These are phyloP conservation scores for Geotrichum reessii DNA, from an alignment of 1,139 yeast genomes.

Conservation along the genomic window DNA sequence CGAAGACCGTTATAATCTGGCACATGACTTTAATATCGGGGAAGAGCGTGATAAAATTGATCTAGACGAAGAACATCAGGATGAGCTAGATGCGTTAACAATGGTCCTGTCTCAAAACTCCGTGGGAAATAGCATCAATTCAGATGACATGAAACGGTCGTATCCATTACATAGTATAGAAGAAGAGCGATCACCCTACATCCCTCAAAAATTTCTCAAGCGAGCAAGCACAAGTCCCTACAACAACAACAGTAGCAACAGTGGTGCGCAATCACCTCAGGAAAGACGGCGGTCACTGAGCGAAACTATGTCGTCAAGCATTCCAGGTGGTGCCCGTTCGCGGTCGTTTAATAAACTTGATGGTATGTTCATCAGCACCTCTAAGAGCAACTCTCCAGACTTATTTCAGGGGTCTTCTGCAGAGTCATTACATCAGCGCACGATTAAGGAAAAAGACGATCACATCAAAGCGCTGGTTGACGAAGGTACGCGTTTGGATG, in stretches of 20 bases:
- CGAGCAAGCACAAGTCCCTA: conserved; percentile 1
- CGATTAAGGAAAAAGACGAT: conserved; percentile 28
- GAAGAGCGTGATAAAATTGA: not conserved
- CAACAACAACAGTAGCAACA: not conserved
- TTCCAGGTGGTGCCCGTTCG: conserved; percentile 15
- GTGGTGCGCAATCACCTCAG: not conserved
- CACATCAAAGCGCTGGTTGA: conserved; percentile 30
- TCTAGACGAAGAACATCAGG: not conserved
- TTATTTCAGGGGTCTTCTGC: not conserved
- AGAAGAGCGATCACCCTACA: conserved; percentile 19
- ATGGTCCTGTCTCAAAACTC: not conserved
- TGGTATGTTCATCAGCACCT: not conserved
- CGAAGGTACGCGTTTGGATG: conserved; percentile 32
- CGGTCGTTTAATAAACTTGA: conserved; percentile 14
- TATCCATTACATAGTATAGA: conserved; percentile 15
- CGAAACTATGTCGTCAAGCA: conserved; percentile 17
- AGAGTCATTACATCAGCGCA: conserved; percentile 13
- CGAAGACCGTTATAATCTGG: conserved; percentile 20
- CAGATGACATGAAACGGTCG: not conserved
- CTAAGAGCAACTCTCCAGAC: conserved; percentile 1
- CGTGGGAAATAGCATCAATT: not conserved
- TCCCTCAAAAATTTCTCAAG: conserved; percentile 14
- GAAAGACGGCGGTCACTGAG: conserved; percentile 19
- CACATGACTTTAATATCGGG: conserved; percentile 9
- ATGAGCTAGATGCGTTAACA: not conserved